Evolutionary conservation across 768 basidiomycete species (phyloP).

Genomic region (Pleurotus pulmonarius): DNA sequence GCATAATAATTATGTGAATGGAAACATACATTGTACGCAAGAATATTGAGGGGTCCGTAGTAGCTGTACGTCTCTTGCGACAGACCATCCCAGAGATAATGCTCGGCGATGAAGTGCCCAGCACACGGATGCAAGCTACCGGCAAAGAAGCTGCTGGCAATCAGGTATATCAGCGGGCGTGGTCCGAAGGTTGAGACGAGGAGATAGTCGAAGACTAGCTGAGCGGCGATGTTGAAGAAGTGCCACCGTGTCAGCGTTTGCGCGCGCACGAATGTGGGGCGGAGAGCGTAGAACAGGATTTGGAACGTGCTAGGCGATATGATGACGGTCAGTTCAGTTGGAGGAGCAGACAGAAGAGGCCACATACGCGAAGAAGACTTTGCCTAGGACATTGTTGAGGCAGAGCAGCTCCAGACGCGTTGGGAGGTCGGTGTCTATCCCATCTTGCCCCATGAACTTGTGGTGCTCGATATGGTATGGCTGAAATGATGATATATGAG

Average conservation of each 20-base stretch:
- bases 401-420: conserved; percentile 79
- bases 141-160: conserved; percentile 92
- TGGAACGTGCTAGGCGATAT: conserved; percentile 76
- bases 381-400: conserved; percentile 94
- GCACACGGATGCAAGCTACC: conserved; percentile 95
- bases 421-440: conserved; percentile 93
- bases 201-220: conserved; percentile 70
- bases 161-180: conserved; percentile 69
- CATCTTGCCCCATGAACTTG: conserved; percentile 93
- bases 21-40: conserved; percentile 85
- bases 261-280: conserved; percentile 86
- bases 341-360: neutral
- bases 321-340: neutral
- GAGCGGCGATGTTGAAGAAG: conserved; percentile 64
- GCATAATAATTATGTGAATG: neutral
- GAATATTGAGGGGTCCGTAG: conserved; percentile 84
- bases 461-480: conserved; percentile 96
- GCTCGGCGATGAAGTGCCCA: conserved; percentile 97
- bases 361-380: conserved; percentile 94
- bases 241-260: conserved; percentile 87
- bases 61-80: conserved; percentile 97
- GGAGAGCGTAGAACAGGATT: conserved; percentile 95
- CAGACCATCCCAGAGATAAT: conserved; percentile 90
- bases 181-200: conserved; percentile 45
- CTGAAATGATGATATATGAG: conserved; percentile 27